Evolutionary conservation across 805 yeast genomes (phyloP), one percentile per base, ranked within the genome.

Genomic region (Lachancea fermentati): DNA sequence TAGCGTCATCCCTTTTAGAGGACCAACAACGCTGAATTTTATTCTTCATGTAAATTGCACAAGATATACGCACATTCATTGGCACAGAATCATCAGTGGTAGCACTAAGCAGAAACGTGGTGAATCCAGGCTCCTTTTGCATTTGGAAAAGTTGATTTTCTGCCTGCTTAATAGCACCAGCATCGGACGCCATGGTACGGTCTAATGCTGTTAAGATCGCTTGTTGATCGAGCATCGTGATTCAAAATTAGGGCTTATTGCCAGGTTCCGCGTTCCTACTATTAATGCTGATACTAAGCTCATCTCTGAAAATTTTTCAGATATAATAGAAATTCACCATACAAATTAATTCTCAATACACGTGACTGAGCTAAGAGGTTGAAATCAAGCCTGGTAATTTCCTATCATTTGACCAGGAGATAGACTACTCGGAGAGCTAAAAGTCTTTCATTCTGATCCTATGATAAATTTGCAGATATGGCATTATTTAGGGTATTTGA

Each of bases 21-120:
- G 62, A 60, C 88, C 89, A 81, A 39, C 71, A 67, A 30, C 70
- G 64, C 30, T 69, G 69, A 24, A 82, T 65, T 42, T 75, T 68
- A 57, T 83, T 83, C 55, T 84, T 84, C 59, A 81, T 75, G 55
- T 76, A 81, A 4, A 84, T 81, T 0, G 83, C 80, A 4, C 82
- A 71, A 9, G 85, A 81, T 44, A 75, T 65, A 44, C 78, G 69
- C 37, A 77, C 69, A 9, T 67, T 66, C 5, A 51, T 45, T 4
- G 75, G 64, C 22, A 68, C 62, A 3, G 66, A 60, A 3, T 57
- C 57, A 48, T 78, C 81, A 7, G 64, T 57, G 11, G 75, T 67
- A 34, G 78, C 62, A 30, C 71, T 75, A 19, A 79, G 60, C 34
- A 78, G 63, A 52, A 75, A 75, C 11, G 70, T 65, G 1, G 81